A percentile compares a stretch with the other conserved stretches of the same genome.
These are phyloP conservation scores for Leishmania guyanensis DNA, from an alignment of 208 protist species.

Conservation along the genomic window DNA sequence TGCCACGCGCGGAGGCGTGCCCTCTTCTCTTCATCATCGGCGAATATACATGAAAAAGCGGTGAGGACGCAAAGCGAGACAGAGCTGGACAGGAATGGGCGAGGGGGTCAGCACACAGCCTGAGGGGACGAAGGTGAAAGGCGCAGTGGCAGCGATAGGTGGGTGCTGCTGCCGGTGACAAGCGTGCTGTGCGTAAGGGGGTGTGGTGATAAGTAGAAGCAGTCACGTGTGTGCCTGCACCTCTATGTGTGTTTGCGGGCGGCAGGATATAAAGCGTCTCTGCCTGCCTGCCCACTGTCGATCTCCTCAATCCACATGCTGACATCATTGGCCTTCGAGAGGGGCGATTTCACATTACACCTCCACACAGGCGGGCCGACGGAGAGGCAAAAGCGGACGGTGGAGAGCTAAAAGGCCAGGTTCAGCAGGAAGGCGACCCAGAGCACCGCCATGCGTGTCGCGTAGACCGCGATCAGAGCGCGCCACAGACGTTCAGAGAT, in stretches of 20 bases:
- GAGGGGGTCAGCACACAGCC: too few relatives aligned
- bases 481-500: slow-evolving; percentile 3
- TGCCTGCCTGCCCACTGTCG: not conserved
- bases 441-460: slow-evolving; percentile 34
- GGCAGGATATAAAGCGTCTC: not conserved
- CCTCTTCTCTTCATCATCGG: too few relatives aligned
- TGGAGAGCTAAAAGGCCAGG: slow-evolving; percentile 27
- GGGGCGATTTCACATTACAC: too few relatives aligned
- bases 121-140: not conserved
- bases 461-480: slow-evolving; percentile 24
- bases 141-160: not conserved
- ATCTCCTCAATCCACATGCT: not conserved
- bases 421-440: slow-evolving; percentile 34
- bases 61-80: too few relatives aligned
- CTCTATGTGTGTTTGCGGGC: not conserved
- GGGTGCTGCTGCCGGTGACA: not conserved
- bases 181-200: not conserved
- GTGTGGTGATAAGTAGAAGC: not conserved
- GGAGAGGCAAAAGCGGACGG: not conserved
- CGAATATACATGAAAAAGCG: too few relatives aligned
- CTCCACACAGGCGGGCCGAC: too few relatives aligned
- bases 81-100: too few relatives aligned
- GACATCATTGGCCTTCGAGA: too few relatives aligned
- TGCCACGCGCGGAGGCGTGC: too few relatives aligned
- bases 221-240: too few relatives aligned